Evolutionary conservation across 768 basidiomycete species (phyloP).

Genomic region (Royoungia palumana): DNA sequence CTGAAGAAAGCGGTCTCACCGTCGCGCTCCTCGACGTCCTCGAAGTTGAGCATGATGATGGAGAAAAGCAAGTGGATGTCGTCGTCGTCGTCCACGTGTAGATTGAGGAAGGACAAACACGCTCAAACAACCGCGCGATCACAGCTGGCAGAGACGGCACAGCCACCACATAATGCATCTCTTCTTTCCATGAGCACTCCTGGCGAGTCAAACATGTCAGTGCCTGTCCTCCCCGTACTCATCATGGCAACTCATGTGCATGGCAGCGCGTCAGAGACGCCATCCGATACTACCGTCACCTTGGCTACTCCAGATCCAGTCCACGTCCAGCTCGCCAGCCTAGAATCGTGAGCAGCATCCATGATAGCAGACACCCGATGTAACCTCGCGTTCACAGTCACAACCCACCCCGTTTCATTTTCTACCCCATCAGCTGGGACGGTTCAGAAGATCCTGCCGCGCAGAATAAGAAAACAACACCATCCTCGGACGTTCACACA

Average conservation of each 20-base stretch:
- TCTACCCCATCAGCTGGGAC: constrained; percentile 28
- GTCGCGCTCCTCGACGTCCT: constrained; percentile 97
- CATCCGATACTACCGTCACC: constrained; percentile 27
- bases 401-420: constrained; percentile 22
- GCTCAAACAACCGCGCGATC: constrained; percentile 11
- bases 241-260: too few species aligned
- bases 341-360: constrained; percentile 12
- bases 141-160: too few species aligned
- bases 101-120: constrained; percentile 15
- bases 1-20: constrained; percentile 44
- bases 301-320: constrained; percentile 24
- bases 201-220: too few species aligned
- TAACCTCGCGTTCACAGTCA: constrained; percentile 6
- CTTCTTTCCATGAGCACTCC: too few species aligned
- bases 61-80: constrained; percentile 23
- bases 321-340: constrained; percentile 13
- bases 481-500: neutral
- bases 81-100: constrained; percentile 27
- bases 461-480: constrained; percentile 15
- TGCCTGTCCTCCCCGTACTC: too few species aligned
- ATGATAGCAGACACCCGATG: too few species aligned
- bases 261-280: constrained; percentile 7
- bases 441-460: constrained; percentile 20
- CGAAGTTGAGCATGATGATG: constrained; percentile 76
- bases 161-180: too few species aligned